These are phyloP conservation scores for Lactifluus echinatus DNA, from an alignment of 768 basidiomycete genomes.

Conservation along the genomic window DNA sequence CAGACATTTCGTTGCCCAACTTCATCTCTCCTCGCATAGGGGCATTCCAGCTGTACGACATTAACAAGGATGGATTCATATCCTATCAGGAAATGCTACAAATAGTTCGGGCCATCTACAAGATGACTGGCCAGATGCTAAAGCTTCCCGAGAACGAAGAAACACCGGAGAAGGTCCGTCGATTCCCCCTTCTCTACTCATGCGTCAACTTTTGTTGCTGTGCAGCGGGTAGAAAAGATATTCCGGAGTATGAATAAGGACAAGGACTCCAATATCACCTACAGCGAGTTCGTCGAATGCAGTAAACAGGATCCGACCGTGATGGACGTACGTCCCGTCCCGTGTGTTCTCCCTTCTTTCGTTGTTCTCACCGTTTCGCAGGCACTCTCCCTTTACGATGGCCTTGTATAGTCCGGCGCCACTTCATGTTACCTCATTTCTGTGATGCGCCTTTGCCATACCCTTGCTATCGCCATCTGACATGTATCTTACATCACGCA, in stretches of 20 bases:
- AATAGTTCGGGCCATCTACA: constrained; percentile 97
- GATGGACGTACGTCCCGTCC: constrained; percentile 62
- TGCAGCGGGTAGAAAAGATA: constrained; percentile 95
- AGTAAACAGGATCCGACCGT: constrained; percentile 99
- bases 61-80: constrained; percentile 96
- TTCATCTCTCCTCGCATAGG: constrained; percentile 41
- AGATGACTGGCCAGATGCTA: constrained; percentile 99
- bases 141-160: constrained; percentile 97
- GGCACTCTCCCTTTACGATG: constrained; percentile 94
- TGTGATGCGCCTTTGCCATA: not conserved
- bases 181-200: not conserved
- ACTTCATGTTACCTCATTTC: not conserved
- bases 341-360: not conserved
- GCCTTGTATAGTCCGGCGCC: constrained; percentile 53
- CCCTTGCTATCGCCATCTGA: not conserved
- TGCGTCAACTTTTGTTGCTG: constrained; percentile 16
- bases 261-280: constrained; percentile 88
- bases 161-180: constrained; percentile 90
- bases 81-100: constrained; percentile 99
- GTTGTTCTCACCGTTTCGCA: constrained; percentile 27
- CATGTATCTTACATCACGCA: not conserved
- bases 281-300: constrained; percentile 96
- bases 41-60: constrained; percentile 99
- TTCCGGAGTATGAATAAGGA: constrained; percentile 96
- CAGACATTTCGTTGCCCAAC: not conserved